Conservation (phyloP, 768 basidiomycete species). For the Flagelloscypha sp. region DNA sequence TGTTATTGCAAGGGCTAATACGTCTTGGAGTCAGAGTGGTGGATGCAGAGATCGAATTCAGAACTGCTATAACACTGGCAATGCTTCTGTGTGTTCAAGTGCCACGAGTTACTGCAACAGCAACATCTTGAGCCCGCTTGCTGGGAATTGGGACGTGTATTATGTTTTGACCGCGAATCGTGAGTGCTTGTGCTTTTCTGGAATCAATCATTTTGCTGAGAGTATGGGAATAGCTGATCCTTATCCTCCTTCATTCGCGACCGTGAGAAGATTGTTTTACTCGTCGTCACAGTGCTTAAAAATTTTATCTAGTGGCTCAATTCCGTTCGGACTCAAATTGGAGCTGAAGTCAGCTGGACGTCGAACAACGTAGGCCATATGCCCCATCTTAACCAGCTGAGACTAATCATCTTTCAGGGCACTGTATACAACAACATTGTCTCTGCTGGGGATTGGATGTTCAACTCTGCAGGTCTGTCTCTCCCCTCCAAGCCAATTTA, state of each 20-base stretch:
- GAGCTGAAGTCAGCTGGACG: slow-evolving; percentile 35
- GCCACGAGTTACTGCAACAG: slow-evolving; percentile 56
- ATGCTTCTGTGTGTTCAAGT: slow-evolving; percentile 41
- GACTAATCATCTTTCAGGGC: too few species aligned
- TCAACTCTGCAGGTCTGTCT: slow-evolving; percentile 25
- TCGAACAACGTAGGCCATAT: slow-evolving; percentile 31
- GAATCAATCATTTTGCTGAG: too few species aligned
- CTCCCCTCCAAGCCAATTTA: too few species aligned
- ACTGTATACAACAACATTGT: too few species aligned
- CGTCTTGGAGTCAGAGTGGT: slow-evolving; percentile 28
- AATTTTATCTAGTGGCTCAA: too few species aligned
- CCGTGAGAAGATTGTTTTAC: too few species aligned
- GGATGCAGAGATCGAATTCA: slow-evolving; percentile 46
- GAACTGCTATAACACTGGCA: slow-evolving; percentile 39
- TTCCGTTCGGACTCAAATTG: slow-evolving; percentile 27
- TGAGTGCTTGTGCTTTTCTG: too few species aligned
- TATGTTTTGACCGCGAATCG: slow-evolving; percentile 33
- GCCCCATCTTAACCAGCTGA: too few species aligned
- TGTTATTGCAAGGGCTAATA: slow-evolving; percentile 33
- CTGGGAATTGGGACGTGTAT: slow-evolving; percentile 50
- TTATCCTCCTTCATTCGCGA: slow-evolving; percentile 37
- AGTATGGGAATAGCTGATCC: too few species aligned
- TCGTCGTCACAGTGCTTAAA: too few species aligned
- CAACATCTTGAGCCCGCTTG: slow-evolving; percentile 43
- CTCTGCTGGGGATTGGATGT: too few species aligned